Base-by-base conservation (phyloP, 2,329 filamentous ascomycete genomes). In the Mollisia scopiformis region DNA sequence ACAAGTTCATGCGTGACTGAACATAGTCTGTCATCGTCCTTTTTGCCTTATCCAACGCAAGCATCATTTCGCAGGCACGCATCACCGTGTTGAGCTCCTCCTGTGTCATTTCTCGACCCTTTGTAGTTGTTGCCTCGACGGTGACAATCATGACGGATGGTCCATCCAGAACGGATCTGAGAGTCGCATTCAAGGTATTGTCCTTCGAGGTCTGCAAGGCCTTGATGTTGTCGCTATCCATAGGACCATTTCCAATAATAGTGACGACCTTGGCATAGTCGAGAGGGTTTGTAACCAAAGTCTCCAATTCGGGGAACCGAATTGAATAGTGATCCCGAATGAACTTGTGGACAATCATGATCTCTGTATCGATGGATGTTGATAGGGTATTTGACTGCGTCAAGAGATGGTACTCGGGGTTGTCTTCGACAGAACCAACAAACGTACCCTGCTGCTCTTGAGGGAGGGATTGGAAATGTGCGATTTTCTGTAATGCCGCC, bases 181-280 rank as follows among this genome's bases (percentile, higher is more conserved):
- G 83, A 0, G 91, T 87, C 58, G 86, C 83, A 16, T 89, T 88
- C 6, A 96, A 82, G 10, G 90, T 81, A 71, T 98, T 97, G 62
- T 96, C 85, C 7, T 88, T 86, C 3, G 89, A 91, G 16, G 86
- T 84, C 62, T 93, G 88, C 50, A 97, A 82, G 2, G 83, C 80
- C 75, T 93, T 94, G 78, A 98, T 94, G 69, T 88, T 90, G 33
- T 88, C 85, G 57, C 83, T 81, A 71, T 96, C 89, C 80, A 98
- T 85, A 14, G 95, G 93, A 0, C 92, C 92, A 78, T 98, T 98
- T 68, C 92, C 90, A 64, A 99, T 85, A 66, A 98, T 96, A 3
- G 92, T 88, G 8, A 98, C 95, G 0, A 95, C 92, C 79, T 96
- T 97, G 28, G 94, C 93, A 77, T 97, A 99, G 74, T 97, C 92